Base-by-base conservation (phyloP, 75 land plant species). In the Picea sitchensis region DNA sequence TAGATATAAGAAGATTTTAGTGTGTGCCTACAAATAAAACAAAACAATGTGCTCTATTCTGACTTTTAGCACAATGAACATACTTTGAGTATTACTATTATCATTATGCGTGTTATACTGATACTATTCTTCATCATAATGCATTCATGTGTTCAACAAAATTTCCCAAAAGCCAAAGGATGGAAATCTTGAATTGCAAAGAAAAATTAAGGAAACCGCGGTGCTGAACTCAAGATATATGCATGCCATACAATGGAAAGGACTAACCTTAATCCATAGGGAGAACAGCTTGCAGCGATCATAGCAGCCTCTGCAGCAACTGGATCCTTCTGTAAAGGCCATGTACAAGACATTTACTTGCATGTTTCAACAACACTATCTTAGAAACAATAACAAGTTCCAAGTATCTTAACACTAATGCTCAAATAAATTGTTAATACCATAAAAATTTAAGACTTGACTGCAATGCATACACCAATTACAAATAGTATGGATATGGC, bases 221-320 rank as follows among this genome's bases (percentile, higher is more conserved):
- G 54, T n/a, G 20, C 17, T 7, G 23, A 20, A 71, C 54, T 71
- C 73, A 44, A 71, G 9, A 71, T 20, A 41, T 65, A 65, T 13
- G 69, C 12, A 26, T 13, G 12, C 31, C 14, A 65, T 34, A 14
- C 2, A 71, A 3, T 2, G 13, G 51, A 71, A 44, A 44, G 23
- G n/a, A 44, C 44, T 12, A 59, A 92, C 95, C 89, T 85, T 75
- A 82, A 79, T 44, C 89, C 95, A 80, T 92, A 92, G 58, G 89
- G 86, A 76, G 88, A 86, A 59, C 72, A 76, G 58, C 85, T 77
- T 71, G 92, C 90, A 47, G 82, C 88, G 26, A 85, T 58, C 58
- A 92, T 67, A 59, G 89, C 86, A 59, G 14, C 23, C 74, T 88
- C 88, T 20, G 95, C 92, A 58, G 76, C 75, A 77, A 83, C 87